Percentiles rank a stretch among this genome's conserved stretches.
These are phyloP conservation scores for Nymphaea thermarum DNA, from an alignment of 164 flowering plant genomes.

Conservation along the genomic window DNA sequence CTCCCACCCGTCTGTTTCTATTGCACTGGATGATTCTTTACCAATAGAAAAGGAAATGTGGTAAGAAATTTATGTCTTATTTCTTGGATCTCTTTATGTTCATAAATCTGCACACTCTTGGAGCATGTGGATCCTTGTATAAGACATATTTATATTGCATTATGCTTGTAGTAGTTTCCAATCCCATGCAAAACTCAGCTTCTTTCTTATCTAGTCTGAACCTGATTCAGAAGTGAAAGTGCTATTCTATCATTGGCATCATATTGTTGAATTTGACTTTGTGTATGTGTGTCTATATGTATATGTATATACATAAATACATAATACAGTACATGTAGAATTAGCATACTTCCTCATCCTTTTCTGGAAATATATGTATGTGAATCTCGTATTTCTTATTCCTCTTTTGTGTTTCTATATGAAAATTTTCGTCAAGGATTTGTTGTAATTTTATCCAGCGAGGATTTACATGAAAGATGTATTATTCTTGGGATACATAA, in stretches of 20 bases:
- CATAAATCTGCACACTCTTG: neutral
- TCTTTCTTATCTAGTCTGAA: neutral
- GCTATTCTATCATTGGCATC: no score
- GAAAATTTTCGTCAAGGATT: no score
- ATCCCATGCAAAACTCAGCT: neutral
- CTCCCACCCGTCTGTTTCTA: slow-evolving; percentile 3
- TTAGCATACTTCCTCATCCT: no score
- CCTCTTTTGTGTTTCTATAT: no score
- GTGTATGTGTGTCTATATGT: neutral
- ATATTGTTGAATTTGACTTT: neutral
- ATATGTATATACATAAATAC: neutral
- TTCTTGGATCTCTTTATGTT: no score
- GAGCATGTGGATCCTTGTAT: neutral
- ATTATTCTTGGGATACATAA: no score
- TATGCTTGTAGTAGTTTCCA: neutral
- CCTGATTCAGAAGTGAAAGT: neutral
- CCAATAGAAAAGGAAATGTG: slow-evolving; percentile 20
- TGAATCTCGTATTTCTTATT: no score
- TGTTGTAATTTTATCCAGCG: no score
- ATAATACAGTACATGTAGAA: no score
- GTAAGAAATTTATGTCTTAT: slow-evolving; percentile 15
- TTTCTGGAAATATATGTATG: no score
- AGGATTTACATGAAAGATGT: no score
- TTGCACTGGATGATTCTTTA: slow-evolving; percentile 14
- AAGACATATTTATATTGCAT: neutral